A percentile compares a stretch with the other conserved stretches of the same genome.
phyloP scores from a whole-genome alignment of 208 protist species.

The Crithidia sp. region DNA sequence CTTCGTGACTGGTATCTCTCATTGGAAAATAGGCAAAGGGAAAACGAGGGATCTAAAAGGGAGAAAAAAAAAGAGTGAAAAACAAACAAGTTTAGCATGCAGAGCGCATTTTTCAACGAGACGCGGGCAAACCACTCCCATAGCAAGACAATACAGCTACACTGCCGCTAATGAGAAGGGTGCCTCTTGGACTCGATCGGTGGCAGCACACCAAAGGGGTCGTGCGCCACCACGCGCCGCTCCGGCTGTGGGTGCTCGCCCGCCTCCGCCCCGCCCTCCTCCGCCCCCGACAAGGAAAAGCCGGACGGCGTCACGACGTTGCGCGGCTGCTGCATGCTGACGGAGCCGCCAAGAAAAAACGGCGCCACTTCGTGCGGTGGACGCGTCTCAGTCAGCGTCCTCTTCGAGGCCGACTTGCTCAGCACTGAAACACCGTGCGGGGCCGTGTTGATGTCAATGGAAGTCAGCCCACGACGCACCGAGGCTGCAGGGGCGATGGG shows the following conservation, averaged over 20 bases:
- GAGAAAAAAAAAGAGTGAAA: too few species aligned
- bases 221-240: slow-evolving; percentile 10
- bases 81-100: too few species aligned
- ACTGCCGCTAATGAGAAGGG: not conserved
- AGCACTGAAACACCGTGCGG: not conserved
- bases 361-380: not conserved
- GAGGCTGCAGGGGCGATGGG: not conserved
- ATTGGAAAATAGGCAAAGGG: too few species aligned
- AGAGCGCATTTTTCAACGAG: too few species aligned
- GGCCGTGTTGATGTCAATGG: slow-evolving; percentile 21
- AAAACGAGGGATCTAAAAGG: too few species aligned
- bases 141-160: not conserved
- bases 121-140: not conserved
- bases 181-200: slow-evolving; percentile 22
- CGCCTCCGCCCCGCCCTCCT: slow-evolving; percentile 3
- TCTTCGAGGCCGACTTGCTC: slow-evolving; percentile 14
- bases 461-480: slow-evolving; percentile 18
- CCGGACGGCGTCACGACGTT: slow-evolving; percentile 17
- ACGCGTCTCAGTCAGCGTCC: not conserved
- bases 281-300: slow-evolving; percentile 13
- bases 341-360: slow-evolving; percentile 8
- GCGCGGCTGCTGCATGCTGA: slow-evolving; percentile 9
- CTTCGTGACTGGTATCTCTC: too few species aligned
- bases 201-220: slow-evolving; percentile 25
- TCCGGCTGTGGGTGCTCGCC: slow-evolving; percentile 22